A percentile compares a stretch with the other conserved stretches of the same genome.
Conservation (phyloP, 306 rosid genomes). For the Vigna nakashimae region DNA sequence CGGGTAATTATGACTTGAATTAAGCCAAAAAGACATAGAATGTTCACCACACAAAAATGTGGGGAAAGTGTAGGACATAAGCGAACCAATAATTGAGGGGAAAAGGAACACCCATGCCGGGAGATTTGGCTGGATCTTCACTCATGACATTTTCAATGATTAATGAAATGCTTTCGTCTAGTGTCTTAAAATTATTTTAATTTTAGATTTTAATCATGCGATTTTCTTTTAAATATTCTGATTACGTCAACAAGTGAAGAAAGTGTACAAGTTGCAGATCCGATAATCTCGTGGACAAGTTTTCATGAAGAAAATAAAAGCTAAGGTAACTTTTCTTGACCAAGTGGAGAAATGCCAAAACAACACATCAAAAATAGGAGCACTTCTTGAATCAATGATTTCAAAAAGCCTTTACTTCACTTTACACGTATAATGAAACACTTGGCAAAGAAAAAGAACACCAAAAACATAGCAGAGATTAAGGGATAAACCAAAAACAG, state of each 20-base stretch:
- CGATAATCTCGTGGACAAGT: background rate
- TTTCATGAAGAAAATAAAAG: background rate
- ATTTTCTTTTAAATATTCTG: background rate
- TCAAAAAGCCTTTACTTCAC: background rate
- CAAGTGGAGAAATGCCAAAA: background rate
- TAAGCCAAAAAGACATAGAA: constrained; percentile 23
- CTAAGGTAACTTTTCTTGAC: background rate
- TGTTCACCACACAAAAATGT: background rate
- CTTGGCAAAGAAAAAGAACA: background rate
- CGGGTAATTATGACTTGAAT: background rate
- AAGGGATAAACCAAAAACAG: background rate
- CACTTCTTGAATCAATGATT: background rate
- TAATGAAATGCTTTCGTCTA: no score
- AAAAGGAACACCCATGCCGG: background rate
- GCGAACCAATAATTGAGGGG: constrained; percentile 25
- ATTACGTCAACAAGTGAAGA: background rate
- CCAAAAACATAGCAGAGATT: background rate
- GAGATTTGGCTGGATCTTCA: no score
- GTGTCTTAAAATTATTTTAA: no score
- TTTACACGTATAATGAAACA: background rate
- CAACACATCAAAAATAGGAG: background rate
- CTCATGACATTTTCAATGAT: no score
- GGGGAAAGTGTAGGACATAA: background rate
- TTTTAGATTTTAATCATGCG: no score
- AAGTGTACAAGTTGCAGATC: background rate